Base-by-base conservation (phyloP, 2,329 filamentous ascomycete species). In the Pseudogymnoascus sp. region DNA sequence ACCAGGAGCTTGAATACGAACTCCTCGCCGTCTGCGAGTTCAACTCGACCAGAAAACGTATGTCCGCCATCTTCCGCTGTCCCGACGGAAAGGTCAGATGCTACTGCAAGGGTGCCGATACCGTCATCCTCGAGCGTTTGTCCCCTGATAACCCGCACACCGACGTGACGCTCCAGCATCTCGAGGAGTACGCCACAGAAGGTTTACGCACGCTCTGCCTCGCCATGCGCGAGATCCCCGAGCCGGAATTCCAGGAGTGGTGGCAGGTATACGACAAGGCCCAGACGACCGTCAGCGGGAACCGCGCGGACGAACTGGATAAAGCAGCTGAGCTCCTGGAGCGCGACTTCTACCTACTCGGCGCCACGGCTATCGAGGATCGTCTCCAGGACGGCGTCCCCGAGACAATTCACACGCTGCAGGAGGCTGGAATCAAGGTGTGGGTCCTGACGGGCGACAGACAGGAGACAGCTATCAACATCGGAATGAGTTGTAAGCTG, bases 401-500 rank as follows among this genome's bases (percentile, higher is more conserved):
- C 1, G 95, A 99, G 75, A 99, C 95, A 0, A 99, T 99, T 64
- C 92, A 97, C 75, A 99, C 95, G 0, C 81, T 99, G 29, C 96
- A 99, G 75, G 90, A 93, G 67, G 95, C 96, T 23, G 93, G 93
- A 62, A 97, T 99, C 81, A 99, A 99, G 77, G 88, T 99, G 63
- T 99, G 95, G 95, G 95, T 99, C 19, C 77, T 99, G 75, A 99
- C 95, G 40, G 95, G 95, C 70, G 95, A 99, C 79, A 86, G 95
- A 71, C 96, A 99, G 77, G 95, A 99, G 77, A 99, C 95, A 29
- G 95, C 95, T 63, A 99, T 99, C 83, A 99, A 99, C 75, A 99
- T 99, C 69, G 95, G 96, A 67, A 99, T 99, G 95, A 97, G 92
- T 75, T 99, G 95, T 78, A 97, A 97, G 78, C 83, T 99, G 60